phyloP scores from a whole-genome alignment of 345 rosid species.

The Pistacia vera region DNA sequence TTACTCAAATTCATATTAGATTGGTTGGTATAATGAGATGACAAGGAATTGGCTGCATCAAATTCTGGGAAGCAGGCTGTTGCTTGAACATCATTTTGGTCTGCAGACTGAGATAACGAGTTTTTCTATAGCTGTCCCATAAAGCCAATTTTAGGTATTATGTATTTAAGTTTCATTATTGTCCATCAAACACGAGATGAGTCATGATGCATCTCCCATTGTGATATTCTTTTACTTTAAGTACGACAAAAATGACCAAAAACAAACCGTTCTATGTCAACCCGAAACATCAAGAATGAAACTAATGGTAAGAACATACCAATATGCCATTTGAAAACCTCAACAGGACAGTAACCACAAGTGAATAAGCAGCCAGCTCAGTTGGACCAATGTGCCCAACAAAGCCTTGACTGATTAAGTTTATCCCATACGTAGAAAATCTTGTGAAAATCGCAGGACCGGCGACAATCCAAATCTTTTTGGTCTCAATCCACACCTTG shows the following conservation, averaged over 20 bases:
- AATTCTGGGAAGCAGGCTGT: no score
- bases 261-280: no score
- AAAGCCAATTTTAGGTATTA: neutral
- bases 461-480: constrained; percentile 73
- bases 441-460: constrained; percentile 80
- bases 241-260: neutral
- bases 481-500: constrained; percentile 55
- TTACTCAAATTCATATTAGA: neutral
- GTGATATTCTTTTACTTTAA: neutral
- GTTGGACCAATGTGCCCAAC: constrained; percentile 68
- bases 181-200: neutral
- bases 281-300: neutral
- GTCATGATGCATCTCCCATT: neutral
- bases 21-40: neutral
- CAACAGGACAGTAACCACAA: constrained; percentile 58
- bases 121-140: no score
- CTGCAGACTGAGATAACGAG: neutral
- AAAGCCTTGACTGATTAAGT: constrained; percentile 62
- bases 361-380: constrained; percentile 75
- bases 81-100: neutral
- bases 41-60: neutral
- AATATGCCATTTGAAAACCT: constrained; percentile 67
- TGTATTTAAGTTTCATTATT: neutral
- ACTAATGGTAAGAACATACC: constrained; percentile 31
- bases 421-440: constrained; percentile 62